These are phyloP conservation scores for Epithele typhae DNA, from an alignment of 768 basidiomycete species.

Conservation along the genomic window DNA sequence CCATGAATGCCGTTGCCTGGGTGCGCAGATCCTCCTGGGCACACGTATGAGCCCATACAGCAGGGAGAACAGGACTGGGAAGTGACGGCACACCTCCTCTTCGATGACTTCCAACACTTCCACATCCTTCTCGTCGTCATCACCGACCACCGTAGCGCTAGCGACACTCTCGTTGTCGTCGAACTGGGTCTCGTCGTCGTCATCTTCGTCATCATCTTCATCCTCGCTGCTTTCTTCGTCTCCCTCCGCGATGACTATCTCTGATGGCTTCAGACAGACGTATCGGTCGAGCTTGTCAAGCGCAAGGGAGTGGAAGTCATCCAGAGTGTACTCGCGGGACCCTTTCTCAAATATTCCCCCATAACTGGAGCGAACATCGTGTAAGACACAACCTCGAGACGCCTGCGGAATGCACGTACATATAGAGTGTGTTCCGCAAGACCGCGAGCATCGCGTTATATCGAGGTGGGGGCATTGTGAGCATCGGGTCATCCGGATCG, in stretches of 20 bases:
- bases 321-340: slow-evolving; percentile 80
- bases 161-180: slow-evolving; percentile 23
- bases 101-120: slow-evolving; percentile 21
- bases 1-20: slow-evolving; percentile 53
- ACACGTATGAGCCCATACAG: too few relatives aligned
- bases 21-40: slow-evolving; percentile 35
- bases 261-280: slow-evolving; percentile 66
- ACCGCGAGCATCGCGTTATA: slow-evolving; percentile 91
- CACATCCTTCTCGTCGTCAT: slow-evolving; percentile 21
- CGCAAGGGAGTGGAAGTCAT: slow-evolving; percentile 79
- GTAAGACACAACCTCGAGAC: neutral
- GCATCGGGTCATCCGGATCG: slow-evolving; percentile 61
- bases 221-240: slow-evolving; percentile 60
- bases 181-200: slow-evolving; percentile 52
- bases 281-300: slow-evolving; percentile 84
- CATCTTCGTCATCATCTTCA: slow-evolving; percentile 53
- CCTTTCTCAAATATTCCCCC: slow-evolving; percentile 87
- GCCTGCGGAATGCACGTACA: slow-evolving; percentile 43
- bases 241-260: slow-evolving; percentile 56
- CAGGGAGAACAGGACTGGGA: too few relatives aligned
- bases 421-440: slow-evolving; percentile 78
- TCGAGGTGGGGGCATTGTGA: slow-evolving; percentile 56
- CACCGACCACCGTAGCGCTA: slow-evolving; percentile 14
- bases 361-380: slow-evolving; percentile 44
- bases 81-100: slow-evolving; percentile 13